These are phyloP conservation scores for Aspergillus funiculosus DNA, from an alignment of 495 filamentous ascomycete genomes.

Conservation along the genomic window DNA sequence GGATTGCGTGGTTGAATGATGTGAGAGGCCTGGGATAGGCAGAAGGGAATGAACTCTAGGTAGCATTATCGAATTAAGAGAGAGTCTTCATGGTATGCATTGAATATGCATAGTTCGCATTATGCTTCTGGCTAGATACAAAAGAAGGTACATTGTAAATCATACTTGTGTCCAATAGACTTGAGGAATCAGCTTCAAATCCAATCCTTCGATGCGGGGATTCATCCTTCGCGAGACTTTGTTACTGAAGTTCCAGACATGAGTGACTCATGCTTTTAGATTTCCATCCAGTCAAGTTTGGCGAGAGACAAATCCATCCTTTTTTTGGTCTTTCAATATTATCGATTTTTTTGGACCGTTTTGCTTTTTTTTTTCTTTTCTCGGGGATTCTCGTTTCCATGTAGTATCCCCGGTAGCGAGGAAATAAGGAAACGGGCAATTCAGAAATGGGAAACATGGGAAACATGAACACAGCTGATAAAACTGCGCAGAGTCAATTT, in stretches of 20 bases:
- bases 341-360: not conserved
- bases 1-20: not conserved
- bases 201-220: constrained; percentile 8
- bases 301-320: too few relatives aligned
- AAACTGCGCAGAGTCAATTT: too few relatives aligned
- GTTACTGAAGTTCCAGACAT: not conserved
- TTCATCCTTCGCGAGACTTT: not conserved
- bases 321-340: not conserved
- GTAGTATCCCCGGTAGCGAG: too few relatives aligned
- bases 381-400: not conserved
- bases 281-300: too few relatives aligned
- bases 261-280: not conserved
- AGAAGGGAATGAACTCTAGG: not conserved
- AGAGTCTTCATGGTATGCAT: not conserved
- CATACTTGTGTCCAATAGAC: constrained; percentile 5
- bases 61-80: not conserved
- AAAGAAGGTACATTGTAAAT: constrained; percentile 2
- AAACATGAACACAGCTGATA: too few relatives aligned
- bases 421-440: too few relatives aligned
- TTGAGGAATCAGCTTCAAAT: not conserved
- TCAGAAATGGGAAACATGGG: too few relatives aligned
- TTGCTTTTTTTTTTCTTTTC: not conserved
- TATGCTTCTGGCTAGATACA: not conserved
- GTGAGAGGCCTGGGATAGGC: not conserved
- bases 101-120: too few relatives aligned